phyloP scores from a whole-genome alignment of 176 grass and related monocot genomes.

The Musa acuminata region DNA sequence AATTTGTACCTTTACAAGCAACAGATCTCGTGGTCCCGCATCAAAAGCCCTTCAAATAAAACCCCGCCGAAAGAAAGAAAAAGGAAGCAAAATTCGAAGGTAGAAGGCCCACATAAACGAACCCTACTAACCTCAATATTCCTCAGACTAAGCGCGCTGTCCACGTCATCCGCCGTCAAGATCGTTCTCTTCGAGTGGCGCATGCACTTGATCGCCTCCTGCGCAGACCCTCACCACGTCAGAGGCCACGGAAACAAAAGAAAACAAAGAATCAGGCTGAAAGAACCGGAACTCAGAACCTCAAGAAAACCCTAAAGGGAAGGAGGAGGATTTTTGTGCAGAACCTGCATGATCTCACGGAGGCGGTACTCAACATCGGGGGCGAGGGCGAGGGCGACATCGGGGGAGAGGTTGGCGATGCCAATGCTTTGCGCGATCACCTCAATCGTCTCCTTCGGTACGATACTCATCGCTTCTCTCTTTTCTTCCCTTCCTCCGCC shows the following conservation, averaged over 20 bases:
- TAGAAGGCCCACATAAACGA: not conserved
- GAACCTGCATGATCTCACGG: slow-evolving; percentile 90
- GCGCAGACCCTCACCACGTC: slow-evolving; percentile 5
- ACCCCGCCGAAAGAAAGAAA: not conserved
- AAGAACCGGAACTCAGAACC: not conserved
- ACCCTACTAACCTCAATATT: slow-evolving; percentile 66
- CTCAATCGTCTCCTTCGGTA: slow-evolving; percentile 91
- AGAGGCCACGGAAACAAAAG: not conserved
- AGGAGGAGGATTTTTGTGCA: not conserved
- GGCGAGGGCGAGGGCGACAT: slow-evolving; percentile 64
- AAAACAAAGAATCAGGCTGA: not conserved
- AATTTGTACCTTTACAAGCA: not conserved
- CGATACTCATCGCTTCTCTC: slow-evolving; percentile 41
- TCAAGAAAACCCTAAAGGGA: not conserved
- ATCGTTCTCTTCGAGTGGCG: slow-evolving; percentile 81
- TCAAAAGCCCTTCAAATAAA: not conserved
- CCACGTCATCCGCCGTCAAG: slow-evolving; percentile 68
- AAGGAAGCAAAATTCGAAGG: not conserved
- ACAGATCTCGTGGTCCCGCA: not conserved
- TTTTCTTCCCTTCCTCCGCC: not conserved
- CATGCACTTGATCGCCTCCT: slow-evolving; percentile 98
- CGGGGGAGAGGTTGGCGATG: slow-evolving; percentile 53
- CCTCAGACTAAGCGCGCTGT: slow-evolving; percentile 78
- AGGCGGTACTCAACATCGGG: slow-evolving; percentile 89
- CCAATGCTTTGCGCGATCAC: slow-evolving; percentile 83